Evolutionary conservation across 1,284 basidiomycete genomes (phyloP).

Genomic region (Ustilago loliicola): DNA sequence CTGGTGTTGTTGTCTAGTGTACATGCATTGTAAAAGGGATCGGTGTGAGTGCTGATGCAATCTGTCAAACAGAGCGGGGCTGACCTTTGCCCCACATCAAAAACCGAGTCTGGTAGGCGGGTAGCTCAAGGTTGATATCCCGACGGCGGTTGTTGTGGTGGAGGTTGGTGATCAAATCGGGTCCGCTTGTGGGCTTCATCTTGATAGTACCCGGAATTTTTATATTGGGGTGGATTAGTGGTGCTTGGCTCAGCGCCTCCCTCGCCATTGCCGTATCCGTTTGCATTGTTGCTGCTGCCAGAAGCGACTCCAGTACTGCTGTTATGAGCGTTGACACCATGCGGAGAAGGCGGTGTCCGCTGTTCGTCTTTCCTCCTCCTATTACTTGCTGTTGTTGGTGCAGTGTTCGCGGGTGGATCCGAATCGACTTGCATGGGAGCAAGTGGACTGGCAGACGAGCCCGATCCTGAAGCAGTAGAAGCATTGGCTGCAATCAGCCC

Average conservation of each 20-base stretch:
- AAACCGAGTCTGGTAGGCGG: neutral
- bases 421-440: conserved; percentile 36
- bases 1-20: neutral
- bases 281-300: neutral
- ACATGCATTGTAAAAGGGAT: no score
- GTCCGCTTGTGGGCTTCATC: conserved; percentile 3
- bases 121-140: neutral
- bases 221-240: neutral
- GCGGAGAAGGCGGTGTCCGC: conserved; percentile 30
- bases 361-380: conserved; percentile 32
- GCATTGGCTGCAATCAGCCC: neutral
- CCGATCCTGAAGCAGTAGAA: neutral
- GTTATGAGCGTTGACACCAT: neutral
- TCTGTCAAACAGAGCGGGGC: neutral
- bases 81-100: neutral
- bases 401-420: neutral
- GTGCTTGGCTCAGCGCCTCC: neutral
- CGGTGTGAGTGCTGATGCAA: no score
- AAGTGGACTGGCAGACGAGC: conserved; percentile 5
- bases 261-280: neutral
- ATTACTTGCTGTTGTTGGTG: neutral
- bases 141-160: neutral
- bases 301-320: neutral
- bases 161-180: neutral
- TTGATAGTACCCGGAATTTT: neutral